A percentile compares a stretch with the other conserved stretches of the same genome.
Conservation (phyloP, 495 filamentous ascomycete species). For the Neurospora discreta region DNA sequence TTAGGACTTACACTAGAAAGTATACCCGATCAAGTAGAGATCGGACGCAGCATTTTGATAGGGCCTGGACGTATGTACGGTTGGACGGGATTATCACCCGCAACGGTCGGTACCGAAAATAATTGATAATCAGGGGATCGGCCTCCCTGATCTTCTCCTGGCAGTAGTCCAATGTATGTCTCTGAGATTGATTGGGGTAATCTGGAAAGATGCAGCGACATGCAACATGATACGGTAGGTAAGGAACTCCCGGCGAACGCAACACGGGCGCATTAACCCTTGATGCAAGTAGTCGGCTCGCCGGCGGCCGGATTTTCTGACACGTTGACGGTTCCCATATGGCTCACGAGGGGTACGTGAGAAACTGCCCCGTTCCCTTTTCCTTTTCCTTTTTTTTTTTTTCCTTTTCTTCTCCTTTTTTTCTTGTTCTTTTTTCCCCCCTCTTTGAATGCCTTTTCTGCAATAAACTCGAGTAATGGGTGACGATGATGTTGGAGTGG, state of each 20-base stretch:
- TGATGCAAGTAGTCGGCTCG: background rate
- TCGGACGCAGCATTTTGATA: background rate
- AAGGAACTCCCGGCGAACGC: no score
- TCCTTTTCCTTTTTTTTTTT: background rate
- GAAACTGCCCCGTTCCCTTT: background rate
- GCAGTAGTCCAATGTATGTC: no score
- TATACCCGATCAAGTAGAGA: background rate
- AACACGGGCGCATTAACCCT: no score
- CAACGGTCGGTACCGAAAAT: background rate
- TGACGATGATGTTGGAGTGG: no score
- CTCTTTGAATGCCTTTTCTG: no score
- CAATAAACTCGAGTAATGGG: no score
- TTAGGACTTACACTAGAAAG: background rate
- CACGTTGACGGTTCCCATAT: background rate
- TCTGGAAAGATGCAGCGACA: no score
- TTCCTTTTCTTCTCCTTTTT: no score
- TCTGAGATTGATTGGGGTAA: no score
- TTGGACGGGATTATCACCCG: background rate
- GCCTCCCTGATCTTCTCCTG: background rate
- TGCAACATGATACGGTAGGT: no score
- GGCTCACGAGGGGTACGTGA: background rate
- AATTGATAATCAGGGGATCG: background rate
- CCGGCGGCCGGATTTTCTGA: background rate
- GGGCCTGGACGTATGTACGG: no score
- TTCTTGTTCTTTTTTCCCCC: no score